Evolutionary conservation across 495 filamentous ascomycete genomes (phyloP).

Genomic region (Aspergillus baeticus): DNA sequence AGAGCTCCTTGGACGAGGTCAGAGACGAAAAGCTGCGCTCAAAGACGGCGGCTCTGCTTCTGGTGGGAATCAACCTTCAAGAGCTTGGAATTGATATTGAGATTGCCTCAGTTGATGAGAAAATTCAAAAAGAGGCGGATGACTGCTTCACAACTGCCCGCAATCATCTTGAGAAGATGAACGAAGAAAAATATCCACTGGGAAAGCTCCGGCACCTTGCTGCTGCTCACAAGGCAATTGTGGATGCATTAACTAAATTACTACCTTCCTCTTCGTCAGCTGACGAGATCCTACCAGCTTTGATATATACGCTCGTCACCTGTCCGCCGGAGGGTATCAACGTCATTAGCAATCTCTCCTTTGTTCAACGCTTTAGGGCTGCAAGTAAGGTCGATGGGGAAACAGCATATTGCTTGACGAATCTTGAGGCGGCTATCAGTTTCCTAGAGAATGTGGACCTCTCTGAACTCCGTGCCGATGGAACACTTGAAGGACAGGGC

Average conservation of each 20-base stretch:
- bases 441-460: slow-evolving; percentile 98
- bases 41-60: slow-evolving; percentile 83
- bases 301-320: slow-evolving; percentile 93
- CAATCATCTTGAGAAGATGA: slow-evolving; percentile 76
- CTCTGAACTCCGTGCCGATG: slow-evolving; percentile 84
- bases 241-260: slow-evolving; percentile 75
- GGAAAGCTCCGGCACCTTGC: slow-evolving; percentile 91
- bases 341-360: slow-evolving; percentile 88
- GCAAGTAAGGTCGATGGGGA: slow-evolving; percentile 86
- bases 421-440: slow-evolving; percentile 89
- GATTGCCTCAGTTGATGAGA: slow-evolving; percentile 45
- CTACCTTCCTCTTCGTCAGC: slow-evolving; percentile 89
- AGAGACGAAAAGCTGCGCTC: slow-evolving; percentile 93
- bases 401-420: slow-evolving; percentile 93
- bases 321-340: slow-evolving; percentile 83
- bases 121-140: slow-evolving; percentile 70
- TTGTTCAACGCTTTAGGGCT: slow-evolving; percentile 91
- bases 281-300: slow-evolving; percentile 92
- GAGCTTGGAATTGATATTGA: slow-evolving; percentile 82
- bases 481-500: slow-evolving; percentile 59
- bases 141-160: slow-evolving; percentile 71
- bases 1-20: slow-evolving; percentile 89
- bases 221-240: slow-evolving; percentile 87
- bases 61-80: slow-evolving; percentile 84
- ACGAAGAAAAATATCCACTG: slow-evolving; percentile 78